These are phyloP conservation scores for Aspergillus cavernicola DNA, from an alignment of 495 filamentous ascomycete species.

Conservation along the genomic window DNA sequence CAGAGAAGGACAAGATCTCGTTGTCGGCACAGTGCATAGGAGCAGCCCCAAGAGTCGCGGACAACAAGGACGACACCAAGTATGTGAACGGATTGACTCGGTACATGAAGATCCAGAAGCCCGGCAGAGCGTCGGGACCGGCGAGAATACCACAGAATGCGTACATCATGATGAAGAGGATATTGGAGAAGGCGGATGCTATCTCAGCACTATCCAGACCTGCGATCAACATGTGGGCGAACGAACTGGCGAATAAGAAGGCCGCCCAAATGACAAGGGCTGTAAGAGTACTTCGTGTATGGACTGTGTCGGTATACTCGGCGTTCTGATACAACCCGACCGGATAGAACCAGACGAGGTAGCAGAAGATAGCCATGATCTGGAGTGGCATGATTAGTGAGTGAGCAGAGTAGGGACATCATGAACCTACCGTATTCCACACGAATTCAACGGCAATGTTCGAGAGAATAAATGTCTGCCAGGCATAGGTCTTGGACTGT, in stretches of 20 bases:
- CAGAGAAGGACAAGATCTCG: conserved; percentile 52
- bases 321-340: conserved; percentile 60
- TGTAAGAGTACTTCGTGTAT: conserved; percentile 54
- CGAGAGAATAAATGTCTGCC: conserved; percentile 66
- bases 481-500: conserved; percentile 69
- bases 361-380: conserved; percentile 59
- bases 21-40: conserved; percentile 49
- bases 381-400: neutral
- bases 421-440: conserved; percentile 65
- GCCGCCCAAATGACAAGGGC: conserved; percentile 53
- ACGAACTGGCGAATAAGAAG: conserved; percentile 58
- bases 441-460: conserved; percentile 72
- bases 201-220: conserved; percentile 59
- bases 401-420: conserved; percentile 48
- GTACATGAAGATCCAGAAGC: conserved; percentile 74
- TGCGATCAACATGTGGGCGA: conserved; percentile 63
- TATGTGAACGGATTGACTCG: conserved; percentile 62
- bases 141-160: conserved; percentile 60
- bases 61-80: conserved; percentile 17
- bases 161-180: conserved; percentile 26
- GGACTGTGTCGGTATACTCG: conserved; percentile 37
- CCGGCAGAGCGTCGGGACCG: conserved; percentile 49
- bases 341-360: conserved; percentile 64
- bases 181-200: conserved; percentile 25
- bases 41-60: conserved; percentile 47